Conservation (phyloP, 2,329 filamentous ascomycete species). For the Pseudocercospora musae region DNA sequence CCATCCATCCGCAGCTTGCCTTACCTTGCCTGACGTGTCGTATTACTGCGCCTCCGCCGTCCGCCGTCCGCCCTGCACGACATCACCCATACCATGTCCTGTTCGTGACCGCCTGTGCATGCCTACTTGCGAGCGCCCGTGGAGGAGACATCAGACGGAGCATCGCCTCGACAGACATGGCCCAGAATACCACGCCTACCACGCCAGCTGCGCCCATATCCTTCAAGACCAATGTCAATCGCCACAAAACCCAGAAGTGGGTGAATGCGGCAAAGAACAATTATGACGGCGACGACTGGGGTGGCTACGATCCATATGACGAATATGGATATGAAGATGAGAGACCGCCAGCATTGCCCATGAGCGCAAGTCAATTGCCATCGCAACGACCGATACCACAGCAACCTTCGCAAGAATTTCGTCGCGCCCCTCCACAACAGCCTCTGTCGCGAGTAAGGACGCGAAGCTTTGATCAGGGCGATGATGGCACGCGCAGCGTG, state of each 20-base stretch:
- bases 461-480: slow-evolving; percentile 54
- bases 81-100: slow-evolving; percentile 3
- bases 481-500: slow-evolving; percentile 41
- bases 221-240: slow-evolving; percentile 83
- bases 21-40: background rate
- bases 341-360: slow-evolving; percentile 37
- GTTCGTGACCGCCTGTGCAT: background rate
- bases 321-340: slow-evolving; percentile 52
- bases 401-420: background rate
- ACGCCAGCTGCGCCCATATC: slow-evolving; percentile 38
- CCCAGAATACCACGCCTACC: slow-evolving; percentile 17
- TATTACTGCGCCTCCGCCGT: slow-evolving; percentile 8
- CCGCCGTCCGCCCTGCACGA: background rate
- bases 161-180: slow-evolving; percentile 16
- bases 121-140: background rate
- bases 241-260: slow-evolving; percentile 92
- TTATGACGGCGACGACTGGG: slow-evolving; percentile 95
- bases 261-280: slow-evolving; percentile 80
- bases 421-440: slow-evolving; percentile 14
- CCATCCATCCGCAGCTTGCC: background rate
- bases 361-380: slow-evolving; percentile 13
- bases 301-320: slow-evolving; percentile 59
- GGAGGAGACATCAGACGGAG: background rate
- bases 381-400: slow-evolving; percentile 5
- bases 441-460: slow-evolving; percentile 33